phyloP scores from a whole-genome alignment of 768 basidiomycete species.

The Termitomyces sp. region DNA sequence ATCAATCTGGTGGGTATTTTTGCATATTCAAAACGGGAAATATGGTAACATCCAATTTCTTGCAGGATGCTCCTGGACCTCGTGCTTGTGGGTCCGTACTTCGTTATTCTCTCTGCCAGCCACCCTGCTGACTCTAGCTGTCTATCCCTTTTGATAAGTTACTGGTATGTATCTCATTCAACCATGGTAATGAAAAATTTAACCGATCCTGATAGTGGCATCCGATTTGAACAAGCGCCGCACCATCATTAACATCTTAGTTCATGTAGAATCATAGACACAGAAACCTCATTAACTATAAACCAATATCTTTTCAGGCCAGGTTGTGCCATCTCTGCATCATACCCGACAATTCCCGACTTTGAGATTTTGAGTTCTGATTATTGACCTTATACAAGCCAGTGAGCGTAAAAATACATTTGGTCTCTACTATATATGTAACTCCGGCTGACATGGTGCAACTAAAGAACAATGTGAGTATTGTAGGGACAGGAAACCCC shows the following conservation, averaged over 20 bases:
- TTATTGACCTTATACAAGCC: constrained; percentile 23
- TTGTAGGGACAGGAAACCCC: constrained; percentile 24
- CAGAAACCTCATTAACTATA: not conserved
- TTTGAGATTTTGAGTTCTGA: constrained; percentile 2
- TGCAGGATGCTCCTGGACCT: constrained; percentile 82
- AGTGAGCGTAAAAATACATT: constrained; percentile 50
- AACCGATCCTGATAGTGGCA: constrained; percentile 51
- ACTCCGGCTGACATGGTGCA: constrained; percentile 39
- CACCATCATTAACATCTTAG: constrained; percentile 55
- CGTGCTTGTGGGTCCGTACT: constrained; percentile 81
- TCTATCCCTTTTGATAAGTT: constrained; percentile 19
- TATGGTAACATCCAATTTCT: not conserved
- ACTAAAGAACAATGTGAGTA: constrained; percentile 40
- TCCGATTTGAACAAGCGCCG: constrained; percentile 83
- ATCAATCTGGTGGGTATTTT: constrained; percentile 78
- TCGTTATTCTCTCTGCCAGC: constrained; percentile 1
- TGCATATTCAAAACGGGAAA: not conserved
- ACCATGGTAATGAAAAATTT: not conserved
- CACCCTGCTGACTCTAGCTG: constrained; percentile 16
- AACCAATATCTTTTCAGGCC: not conserved
- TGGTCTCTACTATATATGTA: constrained; percentile 46
- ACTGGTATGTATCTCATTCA: constrained; percentile 26
- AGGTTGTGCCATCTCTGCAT: not conserved
- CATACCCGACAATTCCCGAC: not conserved
- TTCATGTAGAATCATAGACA: not conserved